Conservation (phyloP, 495 filamentous ascomycete genomes). For the Podospora didyma region DNA sequence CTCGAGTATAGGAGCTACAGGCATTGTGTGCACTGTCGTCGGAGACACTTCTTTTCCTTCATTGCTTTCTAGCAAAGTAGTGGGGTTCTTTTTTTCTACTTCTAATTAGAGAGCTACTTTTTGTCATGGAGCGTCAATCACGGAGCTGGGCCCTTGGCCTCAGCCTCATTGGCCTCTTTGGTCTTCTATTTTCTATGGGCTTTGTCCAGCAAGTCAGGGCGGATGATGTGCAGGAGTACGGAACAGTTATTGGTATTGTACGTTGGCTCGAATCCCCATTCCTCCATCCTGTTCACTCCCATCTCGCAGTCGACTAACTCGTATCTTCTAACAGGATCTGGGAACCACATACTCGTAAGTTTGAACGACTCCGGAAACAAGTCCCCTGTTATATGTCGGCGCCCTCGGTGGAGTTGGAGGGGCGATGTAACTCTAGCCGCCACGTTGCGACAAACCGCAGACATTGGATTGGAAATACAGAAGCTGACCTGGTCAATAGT, state of each 20-base stretch:
- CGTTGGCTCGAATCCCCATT: constrained; percentile 21
- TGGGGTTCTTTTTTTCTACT: constrained; percentile 6
- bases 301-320: constrained; percentile 16
- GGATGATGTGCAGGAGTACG: constrained; percentile 72
- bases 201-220: constrained; percentile 73
- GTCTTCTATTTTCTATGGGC: constrained; percentile 68
- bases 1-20: constrained; percentile 1
- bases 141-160: constrained; percentile 45
- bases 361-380: not conserved
- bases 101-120: constrained; percentile 12
- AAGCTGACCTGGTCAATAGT: constrained; percentile 19
- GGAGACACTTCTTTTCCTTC: constrained; percentile 4
- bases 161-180: constrained; percentile 57
- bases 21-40: not conserved
- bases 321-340: constrained; percentile 57
- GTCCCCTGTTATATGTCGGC: not conserved
- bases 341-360: constrained; percentile 93
- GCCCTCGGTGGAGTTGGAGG: too few species aligned
- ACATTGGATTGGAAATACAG: not conserved
- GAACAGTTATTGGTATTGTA: constrained; percentile 91
- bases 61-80: not conserved
- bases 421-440: too few species aligned
- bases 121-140: constrained; percentile 48
- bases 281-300: not conserved
- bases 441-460: not conserved